Base-by-base conservation (phyloP, 2,329 filamentous ascomycete species). In the Talaromyces sp. region DNA sequence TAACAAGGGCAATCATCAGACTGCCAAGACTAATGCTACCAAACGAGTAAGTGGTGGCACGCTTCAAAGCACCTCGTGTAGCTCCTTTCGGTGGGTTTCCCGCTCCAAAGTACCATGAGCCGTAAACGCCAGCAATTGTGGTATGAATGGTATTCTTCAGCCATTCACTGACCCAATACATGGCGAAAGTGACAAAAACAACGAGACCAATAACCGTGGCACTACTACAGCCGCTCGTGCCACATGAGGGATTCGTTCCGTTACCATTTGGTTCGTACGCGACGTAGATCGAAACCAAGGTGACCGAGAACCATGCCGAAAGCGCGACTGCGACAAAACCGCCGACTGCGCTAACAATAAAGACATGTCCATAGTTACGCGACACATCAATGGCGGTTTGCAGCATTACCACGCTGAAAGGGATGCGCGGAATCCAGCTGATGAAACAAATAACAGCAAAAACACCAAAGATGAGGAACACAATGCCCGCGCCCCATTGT, bases 141-240 rank as follows among this genome's bases (percentile, higher is more conserved):
- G 88, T 88, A 70, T 97, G 91, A 48, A 96, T 89, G 0, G 89
- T 91, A 74, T 96, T 96, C 78, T 97, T 97, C 65, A 97, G 77
- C 82, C 89, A 93, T 71, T 97, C 93, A 1, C 89, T 88, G 63
- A 96, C 86, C 93, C 93, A 97, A 76, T 95, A 97, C 75, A 87
- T 89, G 55, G 91, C 87, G 67, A 97, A 97, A 0, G 91, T 96
- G 64, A 91, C 83, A 70, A 95, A 97, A 17, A 88, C 89, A 5
- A 96, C 78, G 31, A 97, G 76, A 0, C 92, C 92, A 60, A 91
- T 92, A 45, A 97, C 89, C 63, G 87, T 93, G 53, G 79, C 89
- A 5, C 78, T 80, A 60, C 88, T 86, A 66, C 92, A 97, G 5
- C 82, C 80, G 3, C 84, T 84, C 13, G 75, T 73, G 36, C 65